Conservation (phyloP, 108 stramenopile genomes). For the Pseudonitzschia multiseries region DNA sequence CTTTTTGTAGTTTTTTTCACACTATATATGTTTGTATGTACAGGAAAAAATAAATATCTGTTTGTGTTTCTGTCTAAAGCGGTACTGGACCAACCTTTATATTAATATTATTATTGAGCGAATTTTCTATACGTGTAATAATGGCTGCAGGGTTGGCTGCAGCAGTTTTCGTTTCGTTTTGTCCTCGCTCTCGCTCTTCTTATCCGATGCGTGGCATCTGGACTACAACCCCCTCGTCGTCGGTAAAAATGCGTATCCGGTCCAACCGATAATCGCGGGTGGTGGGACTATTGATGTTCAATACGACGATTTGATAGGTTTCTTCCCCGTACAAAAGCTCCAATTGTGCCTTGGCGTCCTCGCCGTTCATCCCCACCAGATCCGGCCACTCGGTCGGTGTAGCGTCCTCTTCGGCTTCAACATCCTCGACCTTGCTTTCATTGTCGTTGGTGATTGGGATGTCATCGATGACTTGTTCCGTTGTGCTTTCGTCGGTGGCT, state of each 20-base stretch:
- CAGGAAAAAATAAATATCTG: too few relatives aligned
- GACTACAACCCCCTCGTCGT: neutral
- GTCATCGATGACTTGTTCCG: neutral
- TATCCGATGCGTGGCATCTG: neutral
- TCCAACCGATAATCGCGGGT: neutral
- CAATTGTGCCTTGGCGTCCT: neutral
- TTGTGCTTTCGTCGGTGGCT: neutral
- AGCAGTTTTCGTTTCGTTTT: too few relatives aligned
- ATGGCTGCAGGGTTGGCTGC: too few relatives aligned
- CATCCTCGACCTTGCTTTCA: constrained; percentile 13
- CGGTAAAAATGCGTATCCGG: constrained; percentile 9
- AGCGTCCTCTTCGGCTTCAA: constrained; percentile 20
- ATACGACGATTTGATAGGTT: neutral
- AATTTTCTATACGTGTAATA: too few relatives aligned
- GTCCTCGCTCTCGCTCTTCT: too few relatives aligned
- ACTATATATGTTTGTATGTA: too few relatives aligned
- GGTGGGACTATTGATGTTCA: neutral
- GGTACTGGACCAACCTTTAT: neutral
- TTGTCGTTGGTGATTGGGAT: constrained; percentile 8
- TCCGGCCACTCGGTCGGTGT: neutral
- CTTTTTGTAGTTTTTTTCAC: too few relatives aligned
- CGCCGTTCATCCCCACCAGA: neutral
- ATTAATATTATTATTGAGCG: too few relatives aligned
- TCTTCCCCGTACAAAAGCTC: neutral
- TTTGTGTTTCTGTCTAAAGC: too few relatives aligned